Conservation (phyloP, 129 eudicot genomes). For the Kitagawia praeruptora region DNA sequence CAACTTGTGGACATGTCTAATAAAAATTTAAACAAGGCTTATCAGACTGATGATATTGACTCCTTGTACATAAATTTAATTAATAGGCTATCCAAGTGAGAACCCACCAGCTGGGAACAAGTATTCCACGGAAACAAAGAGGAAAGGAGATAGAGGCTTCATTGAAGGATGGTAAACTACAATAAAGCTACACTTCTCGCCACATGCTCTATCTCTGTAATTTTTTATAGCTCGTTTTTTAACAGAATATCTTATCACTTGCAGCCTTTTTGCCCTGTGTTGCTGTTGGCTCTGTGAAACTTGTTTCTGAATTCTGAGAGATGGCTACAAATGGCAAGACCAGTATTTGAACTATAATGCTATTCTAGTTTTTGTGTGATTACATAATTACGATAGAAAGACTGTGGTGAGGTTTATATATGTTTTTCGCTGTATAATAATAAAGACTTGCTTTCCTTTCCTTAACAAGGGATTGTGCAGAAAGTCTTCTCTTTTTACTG, state of each 20-base stretch:
- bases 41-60: background rate
- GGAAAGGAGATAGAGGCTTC: slow-evolving; percentile 35
- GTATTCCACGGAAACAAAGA: slow-evolving; percentile 10
- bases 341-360: background rate
- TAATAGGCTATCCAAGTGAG: slow-evolving; percentile 31
- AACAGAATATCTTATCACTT: background rate
- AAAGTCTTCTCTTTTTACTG: background rate
- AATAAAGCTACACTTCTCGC: background rate
- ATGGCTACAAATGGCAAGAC: background rate
- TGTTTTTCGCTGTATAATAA: background rate
- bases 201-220: background rate
- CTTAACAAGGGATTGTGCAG: background rate
- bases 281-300: slow-evolving; percentile 28
- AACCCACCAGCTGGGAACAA: slow-evolving; percentile 28
- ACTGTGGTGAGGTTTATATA: background rate
- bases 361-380: background rate
- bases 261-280: slow-evolving; percentile 21
- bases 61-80: background rate
- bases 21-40: background rate
- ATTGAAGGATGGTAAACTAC: slow-evolving; percentile 38
- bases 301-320: slow-evolving; percentile 18
- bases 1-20: background rate
- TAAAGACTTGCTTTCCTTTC: background rate
- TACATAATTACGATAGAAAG: background rate
- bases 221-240: background rate